Conservation (phyloP, 345 rosid species). For the Aquilaria yunnanensis region DNA sequence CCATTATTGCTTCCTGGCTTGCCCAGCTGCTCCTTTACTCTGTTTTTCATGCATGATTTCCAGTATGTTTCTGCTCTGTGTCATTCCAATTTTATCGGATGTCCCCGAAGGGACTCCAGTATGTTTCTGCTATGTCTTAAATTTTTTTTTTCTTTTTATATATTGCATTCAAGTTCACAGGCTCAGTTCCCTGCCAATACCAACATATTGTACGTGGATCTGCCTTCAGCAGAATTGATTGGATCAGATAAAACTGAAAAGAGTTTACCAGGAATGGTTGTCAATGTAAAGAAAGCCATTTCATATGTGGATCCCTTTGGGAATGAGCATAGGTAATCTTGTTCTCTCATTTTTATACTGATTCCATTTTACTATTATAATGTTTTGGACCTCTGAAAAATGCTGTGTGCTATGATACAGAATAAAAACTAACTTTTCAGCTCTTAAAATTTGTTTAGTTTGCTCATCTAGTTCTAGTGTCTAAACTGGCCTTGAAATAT, state of each 20-base stretch:
- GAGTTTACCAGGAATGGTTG: slow-evolving; percentile 84
- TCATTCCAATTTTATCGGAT: too few relatives aligned
- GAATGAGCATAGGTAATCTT: slow-evolving; percentile 55
- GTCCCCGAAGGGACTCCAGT: too few relatives aligned
- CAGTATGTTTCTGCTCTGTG: too few relatives aligned
- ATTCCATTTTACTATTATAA: neutral
- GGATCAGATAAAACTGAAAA: slow-evolving; percentile 52
- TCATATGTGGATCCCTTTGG: slow-evolving; percentile 58
- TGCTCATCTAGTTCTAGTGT: too few relatives aligned
- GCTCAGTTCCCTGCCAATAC: slow-evolving; percentile 87
- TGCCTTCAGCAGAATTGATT: slow-evolving; percentile 57
- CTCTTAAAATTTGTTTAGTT: too few relatives aligned
- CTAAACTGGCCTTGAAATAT: too few relatives aligned
- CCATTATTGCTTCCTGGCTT: neutral
- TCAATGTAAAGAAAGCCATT: slow-evolving; percentile 65
- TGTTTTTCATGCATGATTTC: neutral
- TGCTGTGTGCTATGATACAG: too few relatives aligned
- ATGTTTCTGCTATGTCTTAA: too few relatives aligned
- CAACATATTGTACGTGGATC: slow-evolving; percentile 80
- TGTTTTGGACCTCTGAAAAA: too few relatives aligned
- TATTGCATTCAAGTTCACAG: slow-evolving; percentile 50
- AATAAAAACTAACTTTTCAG: too few relatives aligned
- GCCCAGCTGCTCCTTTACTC: neutral
- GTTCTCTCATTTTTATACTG: neutral
- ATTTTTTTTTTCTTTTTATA: too few relatives aligned